Conservation (phyloP, 192 early-diverging fungal species). For the Backusella macrospora region DNA sequence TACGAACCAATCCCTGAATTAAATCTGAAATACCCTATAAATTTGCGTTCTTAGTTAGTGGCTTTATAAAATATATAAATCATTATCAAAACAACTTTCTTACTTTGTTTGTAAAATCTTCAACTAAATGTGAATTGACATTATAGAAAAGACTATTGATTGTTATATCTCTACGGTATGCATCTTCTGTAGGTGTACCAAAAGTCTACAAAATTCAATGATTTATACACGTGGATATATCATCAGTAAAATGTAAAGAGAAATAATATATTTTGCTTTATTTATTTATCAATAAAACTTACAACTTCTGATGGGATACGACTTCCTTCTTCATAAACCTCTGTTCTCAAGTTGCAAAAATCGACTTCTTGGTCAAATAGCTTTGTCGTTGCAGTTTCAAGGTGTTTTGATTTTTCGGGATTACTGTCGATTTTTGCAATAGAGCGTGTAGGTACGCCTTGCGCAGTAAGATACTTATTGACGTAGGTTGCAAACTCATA, state of each 20-base stretch:
- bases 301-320: constrained; percentile 77
- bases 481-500: constrained; percentile 84
- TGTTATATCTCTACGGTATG: constrained; percentile 92
- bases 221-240: no score
- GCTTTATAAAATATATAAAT: not conserved
- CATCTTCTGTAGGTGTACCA: constrained; percentile 92
- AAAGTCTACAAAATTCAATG: constrained; percentile 52
- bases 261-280: not conserved
- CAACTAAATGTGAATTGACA: constrained; percentile 77
- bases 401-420: constrained; percentile 95
- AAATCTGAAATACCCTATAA: constrained; percentile 75
- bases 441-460: constrained; percentile 41
- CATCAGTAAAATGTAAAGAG: no score
- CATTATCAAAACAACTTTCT: not conserved
- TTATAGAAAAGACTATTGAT: constrained; percentile 99
- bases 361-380: constrained; percentile 82
- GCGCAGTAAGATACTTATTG: constrained; percentile 60
- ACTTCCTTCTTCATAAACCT: constrained; percentile 81
- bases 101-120: constrained; percentile 80
- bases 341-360: constrained; percentile 95
- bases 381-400: constrained; percentile 93
- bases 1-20: constrained; percentile 71
- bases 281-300: constrained; percentile 20
- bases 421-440: constrained; percentile 90
- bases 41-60: constrained; percentile 3